Percentiles rank a stretch among this genome's conserved stretches.
Evolutionary conservation across 75 land plant genomes (phyloP).

Genomic region (Cunninghamia lanceolata): DNA sequence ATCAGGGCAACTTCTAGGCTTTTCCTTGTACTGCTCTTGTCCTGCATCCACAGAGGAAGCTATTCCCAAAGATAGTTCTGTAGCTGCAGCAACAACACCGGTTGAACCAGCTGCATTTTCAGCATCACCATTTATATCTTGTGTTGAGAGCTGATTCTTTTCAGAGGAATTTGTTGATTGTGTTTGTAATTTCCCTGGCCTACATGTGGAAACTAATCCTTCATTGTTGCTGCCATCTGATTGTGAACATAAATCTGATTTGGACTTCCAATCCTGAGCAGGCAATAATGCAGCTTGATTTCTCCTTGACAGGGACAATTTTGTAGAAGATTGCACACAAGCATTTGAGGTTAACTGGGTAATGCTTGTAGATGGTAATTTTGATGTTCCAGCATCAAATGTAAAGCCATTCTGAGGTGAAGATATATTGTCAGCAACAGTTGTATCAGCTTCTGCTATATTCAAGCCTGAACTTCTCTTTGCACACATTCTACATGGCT

Average conservation of each 20-base stretch:
- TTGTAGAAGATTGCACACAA: conserved; percentile 23
- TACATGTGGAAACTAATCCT: conserved; percentile 9
- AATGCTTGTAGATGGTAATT: not conserved
- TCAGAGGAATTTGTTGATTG: conserved; percentile 14
- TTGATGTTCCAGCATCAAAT: not conserved
- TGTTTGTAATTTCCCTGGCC: conserved; percentile 29
- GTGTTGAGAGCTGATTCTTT: conserved; percentile 8
- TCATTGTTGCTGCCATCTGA: not conserved
- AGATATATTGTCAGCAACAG: not conserved
- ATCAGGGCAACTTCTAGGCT: conserved; percentile 17
- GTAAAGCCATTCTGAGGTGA: not conserved
- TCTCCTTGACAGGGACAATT: conserved; percentile 32
- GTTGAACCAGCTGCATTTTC: not conserved
- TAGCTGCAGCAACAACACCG: conserved; percentile 8
- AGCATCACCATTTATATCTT: not conserved
- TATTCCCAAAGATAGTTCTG: conserved; percentile 17
- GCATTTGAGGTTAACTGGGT: not conserved
- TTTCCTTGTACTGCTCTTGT: conserved; percentile 21
- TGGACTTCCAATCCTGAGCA: not conserved
- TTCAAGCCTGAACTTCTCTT: not conserved
- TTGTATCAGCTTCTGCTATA: not conserved
- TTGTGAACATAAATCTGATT: conserved; percentile 8
- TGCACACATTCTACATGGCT: conserved; percentile 22
- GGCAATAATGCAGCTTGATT: conserved; percentile 36
- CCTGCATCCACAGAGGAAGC: conserved; percentile 9